phyloP scores from a whole-genome alignment of 176 grass and related monocot species.

The Rhynchospora pubera region DNA sequence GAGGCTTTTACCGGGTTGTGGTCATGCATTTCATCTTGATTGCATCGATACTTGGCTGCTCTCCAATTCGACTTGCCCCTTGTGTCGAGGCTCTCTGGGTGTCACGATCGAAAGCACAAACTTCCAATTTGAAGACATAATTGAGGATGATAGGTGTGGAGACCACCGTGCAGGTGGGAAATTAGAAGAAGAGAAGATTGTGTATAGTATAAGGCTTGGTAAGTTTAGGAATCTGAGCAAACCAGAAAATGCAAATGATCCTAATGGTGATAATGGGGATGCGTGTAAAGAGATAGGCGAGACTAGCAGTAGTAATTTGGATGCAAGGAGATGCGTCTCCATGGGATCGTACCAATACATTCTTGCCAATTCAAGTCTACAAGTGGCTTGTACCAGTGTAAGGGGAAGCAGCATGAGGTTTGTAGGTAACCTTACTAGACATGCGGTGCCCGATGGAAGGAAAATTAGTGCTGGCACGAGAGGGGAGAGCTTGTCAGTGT shows the following conservation, averaged over 20 bases:
- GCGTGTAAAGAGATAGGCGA: slow-evolving; percentile 61
- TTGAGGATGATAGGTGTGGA: slow-evolving; percentile 31
- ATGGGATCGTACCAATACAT: slow-evolving; percentile 94
- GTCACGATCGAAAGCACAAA: slow-evolving; percentile 33
- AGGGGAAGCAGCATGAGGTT: slow-evolving; percentile 34
- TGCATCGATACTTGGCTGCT: slow-evolving; percentile 95
- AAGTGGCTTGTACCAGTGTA: slow-evolving; percentile 36
- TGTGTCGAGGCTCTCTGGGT: slow-evolving; percentile 66
- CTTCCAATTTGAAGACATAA: slow-evolving; percentile 45
- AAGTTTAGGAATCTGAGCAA: slow-evolving; percentile 74
- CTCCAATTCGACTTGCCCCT: slow-evolving; percentile 91
- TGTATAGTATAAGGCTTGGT: slow-evolving; percentile 76
- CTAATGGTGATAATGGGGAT: slow-evolving; percentile 19
- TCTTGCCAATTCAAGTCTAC: slow-evolving; percentile 54
- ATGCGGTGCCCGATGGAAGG: slow-evolving; percentile 54
- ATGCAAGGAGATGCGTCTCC: slow-evolving; percentile 86
- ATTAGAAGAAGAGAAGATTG: slow-evolving; percentile 50
- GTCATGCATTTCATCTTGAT: slow-evolving; percentile 79
- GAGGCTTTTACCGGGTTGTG: slow-evolving; percentile 67
- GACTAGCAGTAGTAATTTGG: slow-evolving; percentile 77
- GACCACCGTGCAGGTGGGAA: slow-evolving; percentile 21
- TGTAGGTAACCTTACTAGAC: slow-evolving; percentile 20
- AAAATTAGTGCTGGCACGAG: slow-evolving; percentile 52
- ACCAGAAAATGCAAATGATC: slow-evolving; percentile 26
- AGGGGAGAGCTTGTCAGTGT: slow-evolving; percentile 87